Conservation (phyloP, 1,284 basidiomycete species). For the Cystobasidium slooffiae region DNA sequence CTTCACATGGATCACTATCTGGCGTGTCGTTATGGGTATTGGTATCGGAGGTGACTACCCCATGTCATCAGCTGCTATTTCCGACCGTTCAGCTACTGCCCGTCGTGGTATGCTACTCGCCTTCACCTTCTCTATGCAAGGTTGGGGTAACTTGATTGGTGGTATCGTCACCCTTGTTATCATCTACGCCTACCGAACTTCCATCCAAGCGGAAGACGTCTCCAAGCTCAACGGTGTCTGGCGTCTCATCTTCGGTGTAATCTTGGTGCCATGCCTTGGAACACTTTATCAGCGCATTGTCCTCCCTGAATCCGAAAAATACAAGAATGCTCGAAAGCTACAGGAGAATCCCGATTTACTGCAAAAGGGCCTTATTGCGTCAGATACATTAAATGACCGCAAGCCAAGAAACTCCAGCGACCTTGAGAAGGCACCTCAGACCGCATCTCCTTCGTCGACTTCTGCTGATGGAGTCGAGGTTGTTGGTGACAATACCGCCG, state of each 20-base stretch:
- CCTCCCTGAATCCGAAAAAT: constrained; percentile 71
- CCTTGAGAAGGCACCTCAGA: constrained; percentile 21
- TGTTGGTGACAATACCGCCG: constrained; percentile 54
- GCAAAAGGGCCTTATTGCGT: constrained; percentile 29
- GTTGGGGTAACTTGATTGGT: constrained; percentile 71
- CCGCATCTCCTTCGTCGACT: not conserved
- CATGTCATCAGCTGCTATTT: constrained; percentile 65
- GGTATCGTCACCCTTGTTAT: constrained; percentile 70
- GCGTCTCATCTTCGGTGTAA: constrained; percentile 64
- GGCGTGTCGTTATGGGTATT: constrained; percentile 72
- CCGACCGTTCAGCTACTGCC: constrained; percentile 74
- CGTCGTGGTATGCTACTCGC: constrained; percentile 74
- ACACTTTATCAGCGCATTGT: constrained; percentile 77
- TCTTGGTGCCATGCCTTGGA: constrained; percentile 68
- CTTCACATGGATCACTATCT: constrained; percentile 57
- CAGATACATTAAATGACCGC: constrained; percentile 7
- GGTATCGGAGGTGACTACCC: constrained; percentile 79
- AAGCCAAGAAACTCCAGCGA: constrained; percentile 13
- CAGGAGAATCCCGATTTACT: constrained; percentile 43
- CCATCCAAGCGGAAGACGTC: constrained; percentile 62
- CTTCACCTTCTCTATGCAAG: constrained; percentile 70
- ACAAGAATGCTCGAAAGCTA: constrained; percentile 52
- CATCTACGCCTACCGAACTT: constrained; percentile 69
- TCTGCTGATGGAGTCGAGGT: constrained; percentile 5
- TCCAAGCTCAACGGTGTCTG: constrained; percentile 60